Percentiles rank a stretch among this genome's conserved stretches.
These are phyloP conservation scores for Colletotrichum noveboracense DNA, from an alignment of 2,329 filamentous ascomycete species.

Conservation along the genomic window DNA sequence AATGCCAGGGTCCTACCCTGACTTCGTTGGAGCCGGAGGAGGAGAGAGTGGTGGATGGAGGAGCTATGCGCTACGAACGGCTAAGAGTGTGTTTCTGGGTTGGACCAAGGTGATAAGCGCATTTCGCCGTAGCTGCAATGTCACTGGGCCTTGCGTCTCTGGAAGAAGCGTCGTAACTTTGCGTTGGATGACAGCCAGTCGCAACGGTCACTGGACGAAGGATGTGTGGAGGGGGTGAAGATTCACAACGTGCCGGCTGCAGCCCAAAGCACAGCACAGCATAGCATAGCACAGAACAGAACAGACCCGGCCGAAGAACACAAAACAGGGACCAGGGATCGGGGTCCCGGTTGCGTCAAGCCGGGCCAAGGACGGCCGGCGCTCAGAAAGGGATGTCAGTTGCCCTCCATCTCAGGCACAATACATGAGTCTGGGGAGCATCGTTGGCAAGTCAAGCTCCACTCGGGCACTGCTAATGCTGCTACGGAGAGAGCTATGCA, in stretches of 20 bases:
- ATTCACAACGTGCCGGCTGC: neutral
- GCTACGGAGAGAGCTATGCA: neutral
- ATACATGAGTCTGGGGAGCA: neutral
- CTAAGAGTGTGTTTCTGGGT: neutral
- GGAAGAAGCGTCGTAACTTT: slow-evolving; percentile 6
- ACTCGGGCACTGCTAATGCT: neutral
- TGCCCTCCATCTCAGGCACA: slow-evolving; percentile 7
- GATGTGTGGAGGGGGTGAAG: neutral
- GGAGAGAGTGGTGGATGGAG: neutral
- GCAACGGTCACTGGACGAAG: slow-evolving; percentile 12
- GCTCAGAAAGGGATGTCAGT: slow-evolving; percentile 12
- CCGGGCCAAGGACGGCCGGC: slow-evolving; percentile 2
- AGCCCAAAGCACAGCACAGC: neutral
- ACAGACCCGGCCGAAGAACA: neutral
- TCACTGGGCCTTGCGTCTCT: slow-evolving; percentile 14
- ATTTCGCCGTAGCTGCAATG: neutral
- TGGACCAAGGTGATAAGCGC: neutral
- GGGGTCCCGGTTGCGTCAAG: neutral
- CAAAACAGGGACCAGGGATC: slow-evolving; percentile 15
- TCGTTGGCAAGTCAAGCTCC: neutral
- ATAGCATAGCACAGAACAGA: neutral
- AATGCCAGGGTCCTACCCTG: neutral
- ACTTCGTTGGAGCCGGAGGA: neutral
- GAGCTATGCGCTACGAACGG: neutral
- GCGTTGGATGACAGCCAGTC: slow-evolving; percentile 17